phyloP scores from a whole-genome alignment of 1,284 basidiomycete genomes.

The Xerocomus amazonicus region DNA sequence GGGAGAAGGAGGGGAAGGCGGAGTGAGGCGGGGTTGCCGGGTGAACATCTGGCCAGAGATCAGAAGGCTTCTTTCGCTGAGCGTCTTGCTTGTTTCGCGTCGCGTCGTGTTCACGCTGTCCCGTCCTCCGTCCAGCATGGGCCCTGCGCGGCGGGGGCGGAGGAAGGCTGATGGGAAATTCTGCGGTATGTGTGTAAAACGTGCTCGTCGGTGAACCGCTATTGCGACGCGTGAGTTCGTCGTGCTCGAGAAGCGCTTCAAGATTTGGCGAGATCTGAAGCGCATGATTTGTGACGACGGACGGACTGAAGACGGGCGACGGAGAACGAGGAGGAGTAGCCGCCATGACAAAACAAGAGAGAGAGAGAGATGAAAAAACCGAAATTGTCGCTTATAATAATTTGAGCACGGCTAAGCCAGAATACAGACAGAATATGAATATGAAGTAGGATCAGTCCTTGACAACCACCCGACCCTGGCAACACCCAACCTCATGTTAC shows the following conservation, averaged over 20 bases:
- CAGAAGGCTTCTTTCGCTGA: slow-evolving; percentile 15
- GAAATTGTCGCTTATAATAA: neutral
- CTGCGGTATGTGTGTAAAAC: slow-evolving; percentile 9
- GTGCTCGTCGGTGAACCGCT: slow-evolving; percentile 24
- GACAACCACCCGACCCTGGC: no score
- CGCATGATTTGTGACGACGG: slow-evolving; percentile 9
- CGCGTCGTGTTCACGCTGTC: slow-evolving; percentile 9
- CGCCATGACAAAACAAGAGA: slow-evolving; percentile 15
- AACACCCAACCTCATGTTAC: neutral
- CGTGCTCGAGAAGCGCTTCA: slow-evolving; percentile 58
- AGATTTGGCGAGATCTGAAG: slow-evolving; percentile 59
- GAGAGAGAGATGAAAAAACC: neutral
- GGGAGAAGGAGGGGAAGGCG: slow-evolving; percentile 12
- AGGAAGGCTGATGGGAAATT: slow-evolving; percentile 27
- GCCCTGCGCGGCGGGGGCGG: slow-evolving; percentile 28
- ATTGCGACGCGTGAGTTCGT: slow-evolving; percentile 40
- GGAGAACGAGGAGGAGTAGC: slow-evolving; percentile 20
- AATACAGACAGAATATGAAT: no score
- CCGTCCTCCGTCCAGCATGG: slow-evolving; percentile 12
- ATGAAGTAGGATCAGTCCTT: neutral
- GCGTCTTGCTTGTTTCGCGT: slow-evolving; percentile 16
- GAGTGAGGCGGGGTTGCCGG: no score
- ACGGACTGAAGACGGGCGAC: slow-evolving; percentile 7
- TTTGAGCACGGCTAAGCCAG: no score
- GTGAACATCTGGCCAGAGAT: slow-evolving; percentile 21